Evolutionary conservation across 2,329 filamentous ascomycete species (phyloP), one percentile per base, ranked within the genome.

Genomic region (Pleurostoma richardsiae): DNA sequence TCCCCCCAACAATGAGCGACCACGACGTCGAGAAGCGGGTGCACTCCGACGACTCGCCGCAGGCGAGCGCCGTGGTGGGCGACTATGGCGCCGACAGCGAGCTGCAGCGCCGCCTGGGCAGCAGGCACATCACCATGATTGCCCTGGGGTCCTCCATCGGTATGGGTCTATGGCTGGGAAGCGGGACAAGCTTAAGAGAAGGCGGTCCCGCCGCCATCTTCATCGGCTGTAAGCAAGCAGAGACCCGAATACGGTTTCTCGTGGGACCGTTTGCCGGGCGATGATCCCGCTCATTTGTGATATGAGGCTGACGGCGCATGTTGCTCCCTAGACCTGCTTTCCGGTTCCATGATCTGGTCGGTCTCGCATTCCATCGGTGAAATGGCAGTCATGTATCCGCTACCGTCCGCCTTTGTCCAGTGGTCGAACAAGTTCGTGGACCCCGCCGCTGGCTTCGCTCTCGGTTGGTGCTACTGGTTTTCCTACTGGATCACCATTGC

Each of bases 81-180:
- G 49, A 47, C 8, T 44, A 49, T 49, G 49, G 49, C 30, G 49
- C 49, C 4, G 49, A 52, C 7, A 52, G 49, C 30, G 42, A 69
- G 45, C 60, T 74, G 19, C 60, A 63, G 39, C 63, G 69, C 19
- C 55, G 59, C 4, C 61, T 73, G 31, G 61, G 64, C 49, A 70
- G 68, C 8, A 67, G 74, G 11, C 74, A 77, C 53, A 67, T 78
- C 42, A 74, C 77, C 53, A 79, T 78, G 74, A 76, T 79, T 47
- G 75, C 74, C 19, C 63, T 71, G 31, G 65, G 65, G 40, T 66
- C 64, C 26, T 70, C 63, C 28, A 74, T 75, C 56, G 71, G 72
- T 4, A 70, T 70, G 62, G 71, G 71, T 26, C 52, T 74, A 8
- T 74, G 70, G 68, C 62, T 73, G n/a, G 71, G 71, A 10, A 65